Evolutionary conservation across 192 early-diverging fungal genomes (phyloP).

Genomic region (Entophlyctis luteolus): DNA sequence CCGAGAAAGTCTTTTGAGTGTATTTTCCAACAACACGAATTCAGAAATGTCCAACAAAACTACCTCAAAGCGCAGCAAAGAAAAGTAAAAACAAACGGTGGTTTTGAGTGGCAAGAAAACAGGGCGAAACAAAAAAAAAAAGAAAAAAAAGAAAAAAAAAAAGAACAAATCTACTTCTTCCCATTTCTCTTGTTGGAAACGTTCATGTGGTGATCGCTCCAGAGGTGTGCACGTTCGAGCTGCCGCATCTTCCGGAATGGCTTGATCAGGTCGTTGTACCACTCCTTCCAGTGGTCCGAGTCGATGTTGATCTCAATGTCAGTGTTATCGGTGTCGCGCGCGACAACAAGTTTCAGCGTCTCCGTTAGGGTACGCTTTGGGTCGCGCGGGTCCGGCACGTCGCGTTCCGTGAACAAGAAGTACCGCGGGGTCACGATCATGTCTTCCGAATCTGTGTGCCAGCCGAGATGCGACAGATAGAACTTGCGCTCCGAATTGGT

Average conservation of each 20-base stretch:
- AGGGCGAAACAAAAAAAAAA: no score
- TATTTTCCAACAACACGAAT: no score
- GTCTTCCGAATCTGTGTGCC: not conserved
- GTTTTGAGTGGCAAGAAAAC: no score
- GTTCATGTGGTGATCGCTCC: not conserved
- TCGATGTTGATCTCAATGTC: not conserved
- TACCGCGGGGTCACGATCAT: not conserved
- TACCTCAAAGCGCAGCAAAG: no score
- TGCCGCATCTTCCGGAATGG: not conserved
- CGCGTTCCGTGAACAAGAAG: constrained; percentile 13
- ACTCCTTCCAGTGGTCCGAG: constrained; percentile 4
- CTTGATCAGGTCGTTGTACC: constrained; percentile 8
- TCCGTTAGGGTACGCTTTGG: not conserved
- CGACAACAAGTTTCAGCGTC: constrained; percentile 10
- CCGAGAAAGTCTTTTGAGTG: no score
- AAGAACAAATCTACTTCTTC: no score
- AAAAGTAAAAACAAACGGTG: no score
- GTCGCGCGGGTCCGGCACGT: not conserved
- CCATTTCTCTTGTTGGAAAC: not conserved
- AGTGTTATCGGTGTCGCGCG: not conserved
- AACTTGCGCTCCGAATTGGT: not conserved
- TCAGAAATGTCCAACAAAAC: no score
- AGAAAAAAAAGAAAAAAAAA: no score
- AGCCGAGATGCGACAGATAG: not conserved
- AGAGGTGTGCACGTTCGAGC: not conserved